Evolutionary conservation across 371 early-diverging fungal species (phyloP), one percentile per base, ranked within the genome.

Genomic region (Mucor racemosus): DNA sequence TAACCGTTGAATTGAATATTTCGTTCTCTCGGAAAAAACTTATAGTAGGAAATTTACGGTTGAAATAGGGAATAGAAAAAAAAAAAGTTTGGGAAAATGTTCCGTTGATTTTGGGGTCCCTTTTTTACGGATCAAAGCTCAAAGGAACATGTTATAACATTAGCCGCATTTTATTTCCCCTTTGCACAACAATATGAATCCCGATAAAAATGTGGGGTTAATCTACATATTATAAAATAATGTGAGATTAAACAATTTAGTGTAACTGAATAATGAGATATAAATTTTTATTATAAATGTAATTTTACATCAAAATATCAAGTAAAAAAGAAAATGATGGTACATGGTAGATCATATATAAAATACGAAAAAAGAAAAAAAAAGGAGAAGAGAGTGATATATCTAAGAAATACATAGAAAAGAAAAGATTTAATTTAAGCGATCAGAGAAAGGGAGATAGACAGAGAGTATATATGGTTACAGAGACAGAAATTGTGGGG

Each of bases 201-300:
- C 50, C 50, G 50, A 50, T 26, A 50, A 26, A 50, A 50, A 50
- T 50, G 50, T 50, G 50, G 26, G 50, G 50, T 50, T 11, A 50
- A 21, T 3, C 10, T 38, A 11, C 5, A 38, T 11, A 38, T 38
- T 7, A 38, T 38, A 11, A 38, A 38, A 9, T 7, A 7, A 38
- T 38, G 38, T 11, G 38, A 38, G 38, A 38, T 38, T 4, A 38
- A 3, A 26, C 5, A 50, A 10, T 21, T 21, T 11, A 50, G 50
- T 50, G 50, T 26, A 50, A 50, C 50, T 50, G 26, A 26, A 26
- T 26, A 26, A 1, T 50, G n/a, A 19, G 17, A 50, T 8, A 50
- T 21, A 26, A 4, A 17, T 26, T 50, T 50, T 50, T 50, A 50
- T 50, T 21, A 10, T 21, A 11, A 26, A 26, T 50, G 26, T 11